Conservation (phyloP, 73 alveolate genomes). For the Durusdinium trenchii region DNA sequence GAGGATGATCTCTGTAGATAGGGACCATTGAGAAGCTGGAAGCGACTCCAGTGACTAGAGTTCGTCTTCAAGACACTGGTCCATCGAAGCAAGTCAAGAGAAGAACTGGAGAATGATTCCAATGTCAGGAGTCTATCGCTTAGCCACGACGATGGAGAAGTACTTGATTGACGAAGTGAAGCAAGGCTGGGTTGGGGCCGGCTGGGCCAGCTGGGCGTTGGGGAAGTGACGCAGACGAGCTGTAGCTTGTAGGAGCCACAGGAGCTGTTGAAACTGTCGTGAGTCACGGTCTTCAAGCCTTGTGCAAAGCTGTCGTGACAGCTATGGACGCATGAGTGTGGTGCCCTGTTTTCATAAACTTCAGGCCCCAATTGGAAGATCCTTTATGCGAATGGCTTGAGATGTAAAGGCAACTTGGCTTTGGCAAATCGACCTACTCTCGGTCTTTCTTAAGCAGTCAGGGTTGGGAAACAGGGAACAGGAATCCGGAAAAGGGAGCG, state of each 20-base stretch:
- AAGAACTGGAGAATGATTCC: too few species aligned
- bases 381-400: constrained; percentile 65
- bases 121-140: constrained; percentile 45
- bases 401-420: constrained; percentile 43
- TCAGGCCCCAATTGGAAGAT: constrained; percentile 93
- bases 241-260: too few species aligned
- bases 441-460: neutral
- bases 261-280: neutral
- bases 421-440: too few species aligned
- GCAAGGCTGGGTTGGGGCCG: too few species aligned
- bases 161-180: constrained; percentile 31
- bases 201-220: too few species aligned
- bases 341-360: too few species aligned
- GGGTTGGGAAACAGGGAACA: neutral
- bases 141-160: constrained; percentile 43
- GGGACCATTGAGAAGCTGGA: too few species aligned
- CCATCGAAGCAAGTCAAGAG: too few species aligned
- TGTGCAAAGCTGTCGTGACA: neutral
- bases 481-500: neutral
- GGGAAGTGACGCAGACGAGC: too few species aligned
- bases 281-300: neutral
- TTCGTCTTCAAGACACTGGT: too few species aligned
- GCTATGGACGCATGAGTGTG: neutral
- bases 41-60: too few species aligned
- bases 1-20: too few species aligned